Evolutionary conservation across 805 yeast genomes (phyloP).

Genomic region (Zygotorulaspora chibaensis): DNA sequence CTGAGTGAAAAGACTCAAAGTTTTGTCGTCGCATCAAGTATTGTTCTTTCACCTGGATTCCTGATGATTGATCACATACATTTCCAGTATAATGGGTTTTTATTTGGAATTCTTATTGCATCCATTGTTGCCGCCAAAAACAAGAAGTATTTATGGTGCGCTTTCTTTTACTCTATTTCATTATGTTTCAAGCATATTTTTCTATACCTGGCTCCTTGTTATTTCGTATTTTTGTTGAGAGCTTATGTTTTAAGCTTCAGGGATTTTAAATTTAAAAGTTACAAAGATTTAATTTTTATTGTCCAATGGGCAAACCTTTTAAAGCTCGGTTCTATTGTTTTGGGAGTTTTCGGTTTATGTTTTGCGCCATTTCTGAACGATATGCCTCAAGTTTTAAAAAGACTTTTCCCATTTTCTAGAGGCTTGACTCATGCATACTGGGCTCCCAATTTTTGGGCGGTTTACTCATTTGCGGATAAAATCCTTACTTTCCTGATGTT

Average conservation of each 20-base stretch:
- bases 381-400: slow-evolving; percentile 55
- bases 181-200: slow-evolving; percentile 94
- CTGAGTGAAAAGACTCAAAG: slow-evolving; percentile 41
- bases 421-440: slow-evolving; percentile 97
- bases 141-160: slow-evolving; percentile 54
- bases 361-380: slow-evolving; percentile 76
- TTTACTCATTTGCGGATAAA: slow-evolving; percentile 81
- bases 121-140: slow-evolving; percentile 69
- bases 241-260: slow-evolving; percentile 56
- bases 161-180: slow-evolving; percentile 64
- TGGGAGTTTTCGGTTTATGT: slow-evolving; percentile 58
- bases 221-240: slow-evolving; percentile 71
- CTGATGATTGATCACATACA: slow-evolving; percentile 91
- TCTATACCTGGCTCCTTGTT: slow-evolving; percentile 90
- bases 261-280: slow-evolving; percentile 32
- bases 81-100: slow-evolving; percentile 93
- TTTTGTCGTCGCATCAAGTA: slow-evolving; percentile 74
- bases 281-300: slow-evolving; percentile 33
- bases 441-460: slow-evolving; percentile 98
- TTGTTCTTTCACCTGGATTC: slow-evolving; percentile 85
- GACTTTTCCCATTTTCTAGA: slow-evolving; percentile 90
- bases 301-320: slow-evolving; percentile 54
- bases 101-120: slow-evolving; percentile 77
- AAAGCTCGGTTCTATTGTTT: slow-evolving; percentile 60
- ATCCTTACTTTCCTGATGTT: slow-evolving; percentile 44